Percentiles rank a stretch among this genome's conserved stretches.
These are phyloP conservation scores for Daldinia caldariorum DNA, from an alignment of 495 filamentous ascomycete genomes.

Conservation along the genomic window DNA sequence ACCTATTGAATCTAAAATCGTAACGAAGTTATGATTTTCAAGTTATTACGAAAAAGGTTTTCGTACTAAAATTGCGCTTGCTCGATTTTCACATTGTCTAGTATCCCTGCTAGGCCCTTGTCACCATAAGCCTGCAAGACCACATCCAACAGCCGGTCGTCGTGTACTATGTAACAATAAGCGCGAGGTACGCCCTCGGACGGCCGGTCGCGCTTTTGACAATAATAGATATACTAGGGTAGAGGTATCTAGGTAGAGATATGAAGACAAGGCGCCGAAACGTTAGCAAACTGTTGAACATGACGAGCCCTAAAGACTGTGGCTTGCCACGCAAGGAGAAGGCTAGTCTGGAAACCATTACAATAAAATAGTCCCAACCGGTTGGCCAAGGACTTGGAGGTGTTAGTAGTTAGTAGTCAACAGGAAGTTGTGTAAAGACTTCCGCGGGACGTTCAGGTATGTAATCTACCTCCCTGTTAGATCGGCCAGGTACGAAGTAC, in stretches of 20 bases:
- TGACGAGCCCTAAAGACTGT: background rate
- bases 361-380: conserved; percentile 22
- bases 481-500: no score
- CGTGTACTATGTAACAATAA: conserved; percentile 36
- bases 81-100: background rate
- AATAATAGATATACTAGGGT: conserved; percentile 5
- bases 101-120: conserved; percentile 21
- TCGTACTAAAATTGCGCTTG: background rate
- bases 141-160: conserved; percentile 36
- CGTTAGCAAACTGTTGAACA: conserved; percentile 19
- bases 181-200: conserved; percentile 33
- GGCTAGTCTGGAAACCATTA: conserved; percentile 7
- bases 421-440: background rate
- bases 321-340: conserved; percentile 24
- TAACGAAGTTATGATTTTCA: background rate
- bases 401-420: background rate
- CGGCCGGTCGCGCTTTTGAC: conserved; percentile 22
- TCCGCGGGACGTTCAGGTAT: no score
- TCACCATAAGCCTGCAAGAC: conserved; percentile 31
- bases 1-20: background rate
- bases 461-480: no score
- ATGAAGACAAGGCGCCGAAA: conserved; percentile 7
- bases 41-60: background rate
- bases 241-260: background rate
- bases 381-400: conserved; percentile 24